phyloP scores from a whole-genome alignment of 352 stramenopile species.

The Phytophthora nicotianae region DNA sequence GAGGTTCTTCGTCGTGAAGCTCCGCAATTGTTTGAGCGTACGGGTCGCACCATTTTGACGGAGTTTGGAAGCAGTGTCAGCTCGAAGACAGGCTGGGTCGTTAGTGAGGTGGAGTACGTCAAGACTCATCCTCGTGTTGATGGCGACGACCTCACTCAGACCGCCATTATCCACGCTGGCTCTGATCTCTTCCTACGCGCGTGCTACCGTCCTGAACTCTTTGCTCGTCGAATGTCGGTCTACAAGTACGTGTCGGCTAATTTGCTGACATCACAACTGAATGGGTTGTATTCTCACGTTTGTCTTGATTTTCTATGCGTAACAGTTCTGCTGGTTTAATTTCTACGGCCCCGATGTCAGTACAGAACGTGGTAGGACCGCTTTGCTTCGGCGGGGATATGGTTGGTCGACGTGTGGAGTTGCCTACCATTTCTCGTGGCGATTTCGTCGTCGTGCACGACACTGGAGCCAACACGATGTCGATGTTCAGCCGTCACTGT shows the following conservation, averaged over 20 bases:
- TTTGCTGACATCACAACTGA: neutral
- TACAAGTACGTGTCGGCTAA: constrained; percentile 64
- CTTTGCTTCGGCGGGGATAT: constrained; percentile 93
- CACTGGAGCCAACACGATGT: constrained; percentile 88
- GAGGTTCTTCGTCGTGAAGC: constrained; percentile 64
- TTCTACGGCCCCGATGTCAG: constrained; percentile 44
- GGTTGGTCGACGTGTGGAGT: constrained; percentile 57
- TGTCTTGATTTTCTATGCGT: constrained; percentile 5
- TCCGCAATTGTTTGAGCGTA: constrained; percentile 85
- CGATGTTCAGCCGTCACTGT: constrained; percentile 89
- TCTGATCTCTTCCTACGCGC: constrained; percentile 90
- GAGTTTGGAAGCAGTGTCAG: constrained; percentile 91
- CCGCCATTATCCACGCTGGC: constrained; percentile 89
- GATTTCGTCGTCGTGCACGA: constrained; percentile 91
- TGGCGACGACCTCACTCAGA: constrained; percentile 48
- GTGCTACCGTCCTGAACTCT: constrained; percentile 84
- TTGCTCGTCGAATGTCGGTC: constrained; percentile 81
- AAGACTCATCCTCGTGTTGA: constrained; percentile 68
- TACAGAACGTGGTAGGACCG: constrained; percentile 89
- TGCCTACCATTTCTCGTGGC: constrained; percentile 68
- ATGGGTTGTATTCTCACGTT: constrained; percentile 7
- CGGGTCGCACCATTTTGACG: constrained; percentile 84
- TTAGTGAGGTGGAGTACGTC: constrained; percentile 91
- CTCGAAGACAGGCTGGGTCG: constrained; percentile 85
- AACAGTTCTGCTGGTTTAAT: constrained; percentile 47